Percentiles rank a stretch among this genome's conserved stretches.
These are phyloP conservation scores for Lecanoromycetidae sp. DNA, from an alignment of 2,329 filamentous ascomycete species.

Conservation along the genomic window DNA sequence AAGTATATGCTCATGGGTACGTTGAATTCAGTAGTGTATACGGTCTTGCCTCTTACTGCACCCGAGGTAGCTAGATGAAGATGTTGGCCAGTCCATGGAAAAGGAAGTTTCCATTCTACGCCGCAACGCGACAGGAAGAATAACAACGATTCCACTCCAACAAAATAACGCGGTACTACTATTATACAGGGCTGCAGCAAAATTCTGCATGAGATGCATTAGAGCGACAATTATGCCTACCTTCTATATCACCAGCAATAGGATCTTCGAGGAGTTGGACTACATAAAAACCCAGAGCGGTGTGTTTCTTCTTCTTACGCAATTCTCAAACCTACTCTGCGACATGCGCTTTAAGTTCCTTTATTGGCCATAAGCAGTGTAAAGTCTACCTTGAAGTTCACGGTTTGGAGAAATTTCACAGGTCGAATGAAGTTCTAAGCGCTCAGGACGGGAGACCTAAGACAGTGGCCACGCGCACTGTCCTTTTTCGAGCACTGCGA, in stretches of 20 bases:
- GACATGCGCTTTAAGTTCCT: background rate
- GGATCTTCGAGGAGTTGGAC: too few relatives aligned
- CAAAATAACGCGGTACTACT: constrained; percentile 4
- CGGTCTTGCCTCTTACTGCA: background rate
- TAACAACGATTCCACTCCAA: background rate
- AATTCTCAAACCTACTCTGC: constrained; percentile 5
- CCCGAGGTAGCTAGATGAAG: constrained; percentile 1
- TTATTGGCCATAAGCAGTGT: constrained; percentile 1
- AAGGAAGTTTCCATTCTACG: constrained; percentile 8
- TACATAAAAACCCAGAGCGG: too few relatives aligned
- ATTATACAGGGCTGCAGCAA: constrained; percentile 2
- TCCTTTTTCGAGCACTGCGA: background rate
- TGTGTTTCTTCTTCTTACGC: constrained; percentile 6
- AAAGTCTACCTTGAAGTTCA: background rate
- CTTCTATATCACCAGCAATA: too few relatives aligned
- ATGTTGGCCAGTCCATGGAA: constrained; percentile 1
- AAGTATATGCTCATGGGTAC: background rate
- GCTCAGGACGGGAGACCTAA: constrained; percentile 14
- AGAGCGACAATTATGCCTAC: too few relatives aligned
- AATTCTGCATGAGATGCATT: background rate
- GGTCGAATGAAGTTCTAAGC: constrained; percentile 8
- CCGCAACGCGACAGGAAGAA: constrained; percentile 11
- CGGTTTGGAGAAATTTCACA: constrained; percentile 2
- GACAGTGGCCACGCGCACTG: background rate
- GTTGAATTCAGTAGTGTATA: background rate